Evolutionary conservation across 2,329 filamentous ascomycete genomes (phyloP).

Genomic region (Orbilia oligospora): DNA sequence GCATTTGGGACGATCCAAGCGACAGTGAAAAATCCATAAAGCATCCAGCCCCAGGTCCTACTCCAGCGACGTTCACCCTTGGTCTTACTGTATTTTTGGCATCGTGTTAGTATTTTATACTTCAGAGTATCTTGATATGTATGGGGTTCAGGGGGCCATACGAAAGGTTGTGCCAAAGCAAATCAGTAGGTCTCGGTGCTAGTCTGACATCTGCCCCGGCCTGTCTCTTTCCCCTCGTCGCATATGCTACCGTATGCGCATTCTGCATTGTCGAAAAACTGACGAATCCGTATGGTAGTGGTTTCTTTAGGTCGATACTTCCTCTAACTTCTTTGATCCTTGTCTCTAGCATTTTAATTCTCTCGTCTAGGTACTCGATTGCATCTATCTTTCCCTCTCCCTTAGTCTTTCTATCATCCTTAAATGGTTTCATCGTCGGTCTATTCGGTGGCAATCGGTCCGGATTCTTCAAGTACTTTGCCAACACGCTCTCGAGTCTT

Average conservation of each 20-base stretch:
- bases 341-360: conserved; percentile 84
- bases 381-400: conserved; percentile 86
- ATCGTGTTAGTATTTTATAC: conserved; percentile 5
- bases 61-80: conserved; percentile 79
- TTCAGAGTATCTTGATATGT: background rate
- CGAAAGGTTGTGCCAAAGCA: conserved; percentile 95
- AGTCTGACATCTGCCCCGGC: conserved; percentile 82
- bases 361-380: conserved; percentile 89
- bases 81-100: conserved; percentile 69
- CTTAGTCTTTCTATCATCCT: conserved; percentile 80
- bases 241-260: conserved; percentile 88
- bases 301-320: conserved; percentile 86
- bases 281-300: conserved; percentile 92
- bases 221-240: conserved; percentile 83
- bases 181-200: conserved; percentile 87
- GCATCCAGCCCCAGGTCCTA: conserved; percentile 83
- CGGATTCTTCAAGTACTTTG: conserved; percentile 92
- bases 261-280: conserved; percentile 91
- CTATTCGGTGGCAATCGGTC: conserved; percentile 81
- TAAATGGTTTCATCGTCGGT: conserved; percentile 83
- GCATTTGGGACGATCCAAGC: conserved; percentile 94
- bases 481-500: conserved; percentile 83
- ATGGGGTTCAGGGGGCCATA: conserved; percentile 23
- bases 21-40: conserved; percentile 84
- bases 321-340: conserved; percentile 87